These are phyloP conservation scores for Acanthamoeba lenticulata DNA, from an alignment of 208 protist genomes.

Conservation along the genomic window DNA sequence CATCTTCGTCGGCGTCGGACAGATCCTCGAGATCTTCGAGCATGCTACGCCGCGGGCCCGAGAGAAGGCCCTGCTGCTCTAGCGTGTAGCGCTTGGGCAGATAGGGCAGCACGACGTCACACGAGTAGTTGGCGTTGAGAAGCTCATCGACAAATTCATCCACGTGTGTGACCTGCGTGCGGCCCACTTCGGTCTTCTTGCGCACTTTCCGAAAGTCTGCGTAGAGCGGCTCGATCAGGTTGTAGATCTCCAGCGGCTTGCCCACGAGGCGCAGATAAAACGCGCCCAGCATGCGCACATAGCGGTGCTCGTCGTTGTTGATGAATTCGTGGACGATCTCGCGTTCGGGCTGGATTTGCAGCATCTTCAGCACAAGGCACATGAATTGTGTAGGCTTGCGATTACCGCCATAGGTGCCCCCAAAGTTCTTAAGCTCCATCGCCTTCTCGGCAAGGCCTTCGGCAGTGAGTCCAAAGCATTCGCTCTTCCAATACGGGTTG, in stretches of 20 bases:
- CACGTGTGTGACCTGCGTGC: constrained; percentile 81
- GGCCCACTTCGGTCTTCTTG: constrained; percentile 47
- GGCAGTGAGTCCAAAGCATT: constrained; percentile 92
- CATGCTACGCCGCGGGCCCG: constrained; percentile 69
- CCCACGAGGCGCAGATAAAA: constrained; percentile 91
- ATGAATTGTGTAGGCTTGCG: constrained; percentile 91
- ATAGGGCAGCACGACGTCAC: constrained; percentile 86
- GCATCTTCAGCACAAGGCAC: constrained; percentile 91
- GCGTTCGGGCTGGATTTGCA: constrained; percentile 89
- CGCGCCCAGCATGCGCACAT: constrained; percentile 89
- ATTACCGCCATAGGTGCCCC: constrained; percentile 89
- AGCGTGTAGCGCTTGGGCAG: constrained; percentile 77
- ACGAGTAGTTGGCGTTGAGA: constrained; percentile 82
- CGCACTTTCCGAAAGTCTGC: constrained; percentile 90
- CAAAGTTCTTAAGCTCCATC: constrained; percentile 87
- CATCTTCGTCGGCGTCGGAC: not conserved
- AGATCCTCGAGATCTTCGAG: constrained; percentile 71
- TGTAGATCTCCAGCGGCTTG: constrained; percentile 86
- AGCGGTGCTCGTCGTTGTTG: constrained; percentile 90
- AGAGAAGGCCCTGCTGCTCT: constrained; percentile 66
- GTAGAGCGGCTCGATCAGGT: constrained; percentile 90
- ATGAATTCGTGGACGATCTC: constrained; percentile 93
- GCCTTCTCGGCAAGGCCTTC: constrained; percentile 91
- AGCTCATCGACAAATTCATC: constrained; percentile 91
- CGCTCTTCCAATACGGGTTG: constrained; percentile 91